Evolutionary conservation across 2,329 filamentous ascomycete species (phyloP), one percentile per base, ranked within the genome.

Genomic region (Trichoderma sp.): DNA sequence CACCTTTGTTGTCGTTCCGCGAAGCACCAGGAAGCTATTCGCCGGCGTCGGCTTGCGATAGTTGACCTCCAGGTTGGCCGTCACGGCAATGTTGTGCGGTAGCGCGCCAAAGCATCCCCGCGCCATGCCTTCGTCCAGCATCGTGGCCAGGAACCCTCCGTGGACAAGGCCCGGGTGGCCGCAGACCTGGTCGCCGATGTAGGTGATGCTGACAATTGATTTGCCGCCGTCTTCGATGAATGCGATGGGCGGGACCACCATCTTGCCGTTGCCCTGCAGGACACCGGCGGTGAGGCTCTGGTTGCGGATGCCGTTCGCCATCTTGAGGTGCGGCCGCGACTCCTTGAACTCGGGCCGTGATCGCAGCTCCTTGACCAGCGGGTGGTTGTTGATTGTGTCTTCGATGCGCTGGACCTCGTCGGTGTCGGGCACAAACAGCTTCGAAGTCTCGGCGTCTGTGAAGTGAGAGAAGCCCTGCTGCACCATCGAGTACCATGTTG

Each of bases 101-200:
- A 98, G 83, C 28, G 93, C 93, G 5, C 89, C 89, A 80, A 98
- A 97, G 77, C 92, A 96, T 79, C 93, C 96, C 66, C 93, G 86
- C 37, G 92, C 95, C 54, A 98, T 83, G 0, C 93, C 93, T 79
- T 98, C 95, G 77, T 98, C 95, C 65, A 98, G 83, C 77, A 98
- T 86, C 14, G 95, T 97, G n/a, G 95, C 95, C 68, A 98, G 83
- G 72, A 97, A 82, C 0, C 95, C 95, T 61, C 95, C 95, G 78
- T 98, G 96, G 7, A 97, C 87, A 71, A 98, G 93, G 3, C 92
- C 93, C 6, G 93, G 92, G 79, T 98, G 94, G 1, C 95, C 95
- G 77, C 93, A 97, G 51, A 98, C 83, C 74, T 92, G 89, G 3
- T 85, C 81, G 2, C 95, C 95, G 0, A 97, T 85, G 77, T 94